Conservation (phyloP, 169 alveolate species). For the Plasmodium relictum region DNA sequence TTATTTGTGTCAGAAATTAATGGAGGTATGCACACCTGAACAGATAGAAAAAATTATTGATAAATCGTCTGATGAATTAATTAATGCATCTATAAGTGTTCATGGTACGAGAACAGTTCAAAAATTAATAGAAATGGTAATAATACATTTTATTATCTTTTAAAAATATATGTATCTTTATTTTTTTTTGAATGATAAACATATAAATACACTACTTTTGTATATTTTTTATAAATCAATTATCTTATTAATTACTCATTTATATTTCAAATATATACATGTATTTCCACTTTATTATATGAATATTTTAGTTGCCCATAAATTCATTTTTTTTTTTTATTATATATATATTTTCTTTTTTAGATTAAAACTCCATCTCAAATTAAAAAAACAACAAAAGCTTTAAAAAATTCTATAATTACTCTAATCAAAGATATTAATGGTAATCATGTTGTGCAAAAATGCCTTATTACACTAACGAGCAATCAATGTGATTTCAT, state of each 20-base stretch:
- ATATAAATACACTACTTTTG: too few species aligned
- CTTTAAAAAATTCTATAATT: constrained; percentile 80
- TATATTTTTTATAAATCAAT: too few species aligned
- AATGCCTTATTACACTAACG: constrained; percentile 85
- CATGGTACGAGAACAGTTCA: constrained; percentile 96
- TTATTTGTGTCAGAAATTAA: constrained; percentile 94
- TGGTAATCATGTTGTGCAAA: constrained; percentile 96
- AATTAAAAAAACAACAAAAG: constrained; percentile 33
- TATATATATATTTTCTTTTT: constrained; percentile 1
- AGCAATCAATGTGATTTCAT: constrained; percentile 90
- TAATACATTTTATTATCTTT: neutral
- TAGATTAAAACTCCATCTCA: constrained; percentile 54
- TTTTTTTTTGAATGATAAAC: constrained; percentile 8
- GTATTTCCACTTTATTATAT: neutral
- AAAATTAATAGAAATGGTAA: constrained; percentile 91
- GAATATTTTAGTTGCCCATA: neutral
- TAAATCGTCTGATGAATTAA: constrained; percentile 83
- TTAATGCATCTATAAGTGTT: constrained; percentile 89
- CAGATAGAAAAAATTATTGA: constrained; percentile 83
- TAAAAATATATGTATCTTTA: constrained; percentile 3
- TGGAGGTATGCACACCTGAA: constrained; percentile 86
- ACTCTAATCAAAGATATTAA: constrained; percentile 89
- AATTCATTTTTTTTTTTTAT: constrained; percentile 2
- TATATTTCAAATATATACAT: neutral
- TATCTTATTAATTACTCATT: too few species aligned